phyloP scores from a whole-genome alignment of 768 basidiomycete genomes.

The Paxillus ammoniavirescens region DNA sequence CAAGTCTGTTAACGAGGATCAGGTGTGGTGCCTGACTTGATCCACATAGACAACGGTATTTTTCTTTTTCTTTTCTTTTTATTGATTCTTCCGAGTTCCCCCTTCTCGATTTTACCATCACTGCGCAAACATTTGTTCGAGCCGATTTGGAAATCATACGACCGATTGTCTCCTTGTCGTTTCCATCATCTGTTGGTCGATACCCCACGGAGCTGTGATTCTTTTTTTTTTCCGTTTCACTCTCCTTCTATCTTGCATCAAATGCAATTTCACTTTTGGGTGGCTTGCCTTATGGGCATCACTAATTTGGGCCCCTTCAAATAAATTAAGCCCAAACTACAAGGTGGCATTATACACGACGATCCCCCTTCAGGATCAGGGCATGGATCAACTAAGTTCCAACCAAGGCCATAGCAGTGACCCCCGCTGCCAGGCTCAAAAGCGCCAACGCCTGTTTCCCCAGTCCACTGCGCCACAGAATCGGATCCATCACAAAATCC shows the following conservation, averaged over 20 bases:
- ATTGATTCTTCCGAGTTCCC: not conserved
- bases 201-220: not conserved
- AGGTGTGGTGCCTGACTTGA: not conserved
- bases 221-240: not conserved
- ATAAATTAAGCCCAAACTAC: too few relatives aligned
- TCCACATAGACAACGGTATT: not conserved
- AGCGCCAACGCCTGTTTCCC: slow-evolving; percentile 54
- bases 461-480: slow-evolving; percentile 39
- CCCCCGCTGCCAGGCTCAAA: slow-evolving; percentile 59
- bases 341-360: not conserved
- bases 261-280: not conserved
- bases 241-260: not conserved
- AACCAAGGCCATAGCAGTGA: slow-evolving; percentile 60
- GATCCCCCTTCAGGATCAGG: not conserved
- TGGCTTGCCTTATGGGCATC: not conserved
- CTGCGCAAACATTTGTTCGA: not conserved
- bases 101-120: not conserved
- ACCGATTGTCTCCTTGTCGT: slow-evolving; percentile 1
- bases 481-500: slow-evolving; percentile 76
- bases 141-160: not conserved
- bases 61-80: not conserved
- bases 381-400: slow-evolving; percentile 26
- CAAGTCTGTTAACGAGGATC: not conserved
- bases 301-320: not conserved
- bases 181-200: not conserved